Conservation (phyloP, 2,329 filamentous ascomycete genomes). For the Lomentospora prolificans region DNA sequence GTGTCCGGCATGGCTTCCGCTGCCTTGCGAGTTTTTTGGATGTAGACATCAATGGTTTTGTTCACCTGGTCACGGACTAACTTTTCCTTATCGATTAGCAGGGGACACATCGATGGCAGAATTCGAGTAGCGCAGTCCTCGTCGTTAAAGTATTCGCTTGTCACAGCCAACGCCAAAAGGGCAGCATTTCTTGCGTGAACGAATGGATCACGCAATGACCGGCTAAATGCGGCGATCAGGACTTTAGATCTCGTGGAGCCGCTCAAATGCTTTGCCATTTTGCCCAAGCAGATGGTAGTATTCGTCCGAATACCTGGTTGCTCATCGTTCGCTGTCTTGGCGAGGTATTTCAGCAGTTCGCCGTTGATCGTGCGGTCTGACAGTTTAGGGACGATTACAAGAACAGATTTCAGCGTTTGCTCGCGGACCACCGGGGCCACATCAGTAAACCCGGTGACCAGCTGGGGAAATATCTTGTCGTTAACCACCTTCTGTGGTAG, state of each 20-base stretch:
- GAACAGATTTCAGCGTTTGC: conserved; percentile 89
- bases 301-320: conserved; percentile 96
- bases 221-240: conserved; percentile 81
- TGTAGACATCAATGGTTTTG: conserved; percentile 79
- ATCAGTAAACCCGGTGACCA: conserved; percentile 95
- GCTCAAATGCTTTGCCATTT: conserved; percentile 85
- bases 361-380: conserved; percentile 91
- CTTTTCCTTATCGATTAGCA: conserved; percentile 90
- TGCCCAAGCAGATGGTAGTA: conserved; percentile 93
- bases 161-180: conserved; percentile 76
- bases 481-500: conserved; percentile 82
- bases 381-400: conserved; percentile 78
- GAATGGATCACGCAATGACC: conserved; percentile 86
- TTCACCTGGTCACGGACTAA: conserved; percentile 83
- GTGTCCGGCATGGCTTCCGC: conserved; percentile 71
- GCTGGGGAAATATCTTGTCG: conserved; percentile 91
- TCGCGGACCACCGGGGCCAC: conserved; percentile 84
- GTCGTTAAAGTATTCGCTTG: conserved; percentile 74
- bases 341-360: conserved; percentile 79
- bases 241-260: conserved; percentile 75
- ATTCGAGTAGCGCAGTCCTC: conserved; percentile 82
- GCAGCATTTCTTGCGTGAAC: conserved; percentile 88
- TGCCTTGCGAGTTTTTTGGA: conserved; percentile 73
- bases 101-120: conserved; percentile 73
- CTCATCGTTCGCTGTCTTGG: conserved; percentile 94